These are phyloP conservation scores for Podospora didyma DNA, from an alignment of 495 filamentous ascomycete species.

Conservation along the genomic window DNA sequence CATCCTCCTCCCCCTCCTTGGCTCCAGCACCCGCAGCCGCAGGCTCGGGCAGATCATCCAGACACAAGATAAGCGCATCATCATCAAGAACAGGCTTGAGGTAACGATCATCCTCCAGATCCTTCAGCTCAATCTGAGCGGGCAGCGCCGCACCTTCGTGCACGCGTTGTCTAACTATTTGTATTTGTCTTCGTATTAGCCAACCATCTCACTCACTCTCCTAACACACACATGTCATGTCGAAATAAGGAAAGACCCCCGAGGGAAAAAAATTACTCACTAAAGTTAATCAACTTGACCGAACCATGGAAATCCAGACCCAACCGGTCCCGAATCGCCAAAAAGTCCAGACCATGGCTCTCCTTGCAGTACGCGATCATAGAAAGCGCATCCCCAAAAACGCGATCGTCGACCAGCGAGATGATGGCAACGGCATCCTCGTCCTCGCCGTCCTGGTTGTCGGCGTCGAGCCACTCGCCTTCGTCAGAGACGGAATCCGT, in stretches of 20 bases:
- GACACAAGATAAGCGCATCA: constrained; percentile 76
- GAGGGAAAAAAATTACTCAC: constrained; percentile 22
- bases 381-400: constrained; percentile 58
- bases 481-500: constrained; percentile 43
- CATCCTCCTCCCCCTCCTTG: no score
- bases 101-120: constrained; percentile 70
- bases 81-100: constrained; percentile 85
- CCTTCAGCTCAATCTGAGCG: constrained; percentile 50
- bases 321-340: constrained; percentile 58
- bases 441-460: constrained; percentile 36
- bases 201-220: neutral
- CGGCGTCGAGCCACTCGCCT: constrained; percentile 78
- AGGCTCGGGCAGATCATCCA: constrained; percentile 67
- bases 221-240: no score
- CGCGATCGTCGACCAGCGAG: constrained; percentile 65
- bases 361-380: constrained; percentile 73
- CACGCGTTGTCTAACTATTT: constrained; percentile 37
- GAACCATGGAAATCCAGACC: constrained; percentile 75
- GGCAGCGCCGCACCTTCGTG: constrained; percentile 46
- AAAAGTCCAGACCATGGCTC: constrained; percentile 70
- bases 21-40: no score
- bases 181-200: neutral
- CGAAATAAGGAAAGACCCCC: no score
- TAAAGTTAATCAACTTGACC: constrained; percentile 84
- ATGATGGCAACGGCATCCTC: constrained; percentile 56